Conservation (phyloP, 805 yeast genomes). For the Suhomyces faveliae region DNA sequence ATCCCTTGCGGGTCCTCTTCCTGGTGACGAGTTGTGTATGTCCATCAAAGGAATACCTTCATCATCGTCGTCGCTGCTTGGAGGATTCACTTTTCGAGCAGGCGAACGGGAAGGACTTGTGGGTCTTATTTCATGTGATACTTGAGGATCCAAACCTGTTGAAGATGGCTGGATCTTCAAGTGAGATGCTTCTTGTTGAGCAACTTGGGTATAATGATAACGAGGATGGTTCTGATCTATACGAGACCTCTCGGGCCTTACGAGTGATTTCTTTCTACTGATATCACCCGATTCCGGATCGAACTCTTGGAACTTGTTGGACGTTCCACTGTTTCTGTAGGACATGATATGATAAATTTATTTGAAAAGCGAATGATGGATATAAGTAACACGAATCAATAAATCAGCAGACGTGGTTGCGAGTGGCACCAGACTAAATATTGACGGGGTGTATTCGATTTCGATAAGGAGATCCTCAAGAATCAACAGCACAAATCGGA, state of each 20-base stretch:
- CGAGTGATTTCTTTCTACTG: slow-evolving; percentile 64
- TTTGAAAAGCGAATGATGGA: background rate
- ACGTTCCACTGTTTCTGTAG: slow-evolving; percentile 24
- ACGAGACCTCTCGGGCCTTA: slow-evolving; percentile 78
- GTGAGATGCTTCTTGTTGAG: slow-evolving; percentile 62
- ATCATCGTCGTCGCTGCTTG: slow-evolving; percentile 20
- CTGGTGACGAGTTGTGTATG: slow-evolving; percentile 20
- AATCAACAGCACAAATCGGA: background rate
- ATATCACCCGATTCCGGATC: slow-evolving; percentile 42
- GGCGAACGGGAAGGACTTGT: slow-evolving; percentile 3
- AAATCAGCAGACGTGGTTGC: background rate
- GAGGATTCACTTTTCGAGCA: slow-evolving; percentile 1
- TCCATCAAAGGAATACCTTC: slow-evolving; percentile 47
- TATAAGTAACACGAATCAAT: background rate
- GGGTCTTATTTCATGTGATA: slow-evolving; percentile 23
- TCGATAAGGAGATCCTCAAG: background rate
- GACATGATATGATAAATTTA: slow-evolving; percentile 21
- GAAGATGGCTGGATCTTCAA: slow-evolving; percentile 65
- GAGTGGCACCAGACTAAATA: background rate
- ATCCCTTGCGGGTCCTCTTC: slow-evolving; percentile 1
- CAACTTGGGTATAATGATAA: slow-evolving; percentile 73
- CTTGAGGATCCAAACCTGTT: slow-evolving; percentile 64
- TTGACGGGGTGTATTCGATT: background rate
- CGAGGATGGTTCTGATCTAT: slow-evolving; percentile 70
- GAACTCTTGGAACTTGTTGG: slow-evolving; percentile 35